A percentile compares a stretch with the other conserved stretches of the same genome.
Evolutionary conservation across 1,139 yeast genomes (phyloP).

Genomic region (Yamadazyma conglobata): DNA sequence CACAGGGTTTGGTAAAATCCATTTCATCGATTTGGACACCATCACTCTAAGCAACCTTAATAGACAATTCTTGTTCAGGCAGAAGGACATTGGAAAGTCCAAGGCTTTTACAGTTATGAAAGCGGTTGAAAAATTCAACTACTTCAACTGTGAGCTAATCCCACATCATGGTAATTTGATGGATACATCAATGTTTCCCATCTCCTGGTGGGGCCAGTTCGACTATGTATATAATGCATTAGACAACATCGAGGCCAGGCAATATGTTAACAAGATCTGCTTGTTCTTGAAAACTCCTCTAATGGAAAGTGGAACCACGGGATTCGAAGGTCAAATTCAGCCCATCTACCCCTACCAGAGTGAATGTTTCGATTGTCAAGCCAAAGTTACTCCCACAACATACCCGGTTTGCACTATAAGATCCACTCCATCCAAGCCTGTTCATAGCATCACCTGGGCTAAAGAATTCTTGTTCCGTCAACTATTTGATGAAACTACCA

Average conservation of each 20-base stretch:
- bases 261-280: slow-evolving; percentile 83
- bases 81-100: slow-evolving; percentile 81
- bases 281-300: slow-evolving; percentile 71
- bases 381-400: slow-evolving; percentile 83
- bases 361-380: slow-evolving; percentile 92
- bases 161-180: slow-evolving; percentile 89
- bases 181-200: slow-evolving; percentile 68
- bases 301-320: slow-evolving; percentile 94
- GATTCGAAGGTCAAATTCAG: slow-evolving; percentile 88
- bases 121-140: slow-evolving; percentile 78
- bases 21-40: slow-evolving; percentile 90
- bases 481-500: slow-evolving; percentile 61
- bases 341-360: slow-evolving; percentile 80
- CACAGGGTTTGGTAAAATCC: slow-evolving; percentile 85
- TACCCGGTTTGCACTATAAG: slow-evolving; percentile 96
- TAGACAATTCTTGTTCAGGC: slow-evolving; percentile 86
- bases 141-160: slow-evolving; percentile 57
- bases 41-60: slow-evolving; percentile 89
- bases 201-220: slow-evolving; percentile 79
- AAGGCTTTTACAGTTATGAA: slow-evolving; percentile 79
- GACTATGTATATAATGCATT: slow-evolving; percentile 83
- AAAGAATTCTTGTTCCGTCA: slow-evolving; percentile 84
- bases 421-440: slow-evolving; percentile 94
- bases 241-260: slow-evolving; percentile 89
- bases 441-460: slow-evolving; percentile 98